Evolutionary conservation across 805 yeast species (phyloP), one percentile per base, ranked within the genome.

Genomic region (Teunomyces barrocoloradensis): DNA sequence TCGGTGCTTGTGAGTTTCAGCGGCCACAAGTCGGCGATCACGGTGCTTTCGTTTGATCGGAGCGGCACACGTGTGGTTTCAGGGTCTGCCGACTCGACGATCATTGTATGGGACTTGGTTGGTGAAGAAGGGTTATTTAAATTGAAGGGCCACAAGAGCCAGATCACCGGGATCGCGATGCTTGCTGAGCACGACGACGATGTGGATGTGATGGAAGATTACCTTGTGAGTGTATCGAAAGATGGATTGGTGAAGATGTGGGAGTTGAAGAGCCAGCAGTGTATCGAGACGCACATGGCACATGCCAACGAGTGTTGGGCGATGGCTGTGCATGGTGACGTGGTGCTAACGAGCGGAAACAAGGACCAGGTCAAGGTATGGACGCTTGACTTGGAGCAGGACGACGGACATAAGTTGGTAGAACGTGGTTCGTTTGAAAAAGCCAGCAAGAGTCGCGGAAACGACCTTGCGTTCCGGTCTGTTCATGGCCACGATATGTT

Each of bases 221-320:
- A 86, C 78, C 67, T 94, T 13, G 55, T 90, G 15, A 82, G 90
- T 54, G 82, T 85, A 0, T 80, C 95, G 1, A 91, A 90, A 60
- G 99, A 94, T 63, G 98, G 98, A 0, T 71, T 90, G 42, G 76
- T 94, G 55, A 94, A 94, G 63, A 67, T 94, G 30, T 94, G 99
- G 99, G 98, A 94, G 60, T 68, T 94, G 56, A 85, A 84, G 58
- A 71, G 94, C 3, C 89, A 87, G 62, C 96, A 89, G 63, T 89
- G 97, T 67, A 73, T 90, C 4, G 99, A 94, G 63, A 91, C 98
- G 1, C 97, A 91, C 63, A 82, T 90, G 51, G 96, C 97, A 0
- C 96, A 89, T 63, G 77, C 87, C 18, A 91, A 92, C 49, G 98
- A 94, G 65, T 89, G 97, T 69, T 94, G 98, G 98, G 73, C 87